phyloP scores from a whole-genome alignment of 805 yeast species.

The Cyberlindnera bimundalis region DNA sequence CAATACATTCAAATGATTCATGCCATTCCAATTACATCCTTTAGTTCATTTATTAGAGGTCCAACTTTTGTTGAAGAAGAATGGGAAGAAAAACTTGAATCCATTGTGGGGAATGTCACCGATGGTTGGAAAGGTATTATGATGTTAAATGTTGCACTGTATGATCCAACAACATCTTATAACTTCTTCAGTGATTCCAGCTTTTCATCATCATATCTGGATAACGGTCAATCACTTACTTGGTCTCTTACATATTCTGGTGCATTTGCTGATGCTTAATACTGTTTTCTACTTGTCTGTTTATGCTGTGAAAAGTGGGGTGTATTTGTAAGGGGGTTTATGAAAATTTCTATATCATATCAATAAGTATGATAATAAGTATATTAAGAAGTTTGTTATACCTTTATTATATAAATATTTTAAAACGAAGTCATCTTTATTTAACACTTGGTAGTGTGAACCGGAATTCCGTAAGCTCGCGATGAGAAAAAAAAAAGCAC shows the following conservation, averaged over 20 bases:
- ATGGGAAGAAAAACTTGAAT: constrained; percentile 50
- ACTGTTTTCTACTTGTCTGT: background rate
- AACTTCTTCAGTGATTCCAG: constrained; percentile 51
- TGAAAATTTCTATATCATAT: too few relatives aligned
- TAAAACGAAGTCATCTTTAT: too few relatives aligned
- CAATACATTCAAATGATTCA: constrained; percentile 80
- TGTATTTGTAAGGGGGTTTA: too few relatives aligned
- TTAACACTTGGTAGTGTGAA: too few relatives aligned
- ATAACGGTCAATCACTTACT: constrained; percentile 81
- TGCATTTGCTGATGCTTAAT: constrained; percentile 23
- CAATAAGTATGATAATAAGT: too few relatives aligned
- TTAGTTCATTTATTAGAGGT: constrained; percentile 57
- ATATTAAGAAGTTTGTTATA: too few relatives aligned
- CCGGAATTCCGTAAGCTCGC: too few relatives aligned
- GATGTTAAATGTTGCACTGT: constrained; percentile 69
- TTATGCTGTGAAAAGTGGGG: too few relatives aligned
- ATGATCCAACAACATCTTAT: constrained; percentile 63
- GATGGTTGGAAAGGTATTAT: constrained; percentile 76
- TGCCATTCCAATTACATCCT: constrained; percentile 69
- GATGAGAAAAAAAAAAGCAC: too few relatives aligned
- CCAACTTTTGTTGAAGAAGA: constrained; percentile 57
- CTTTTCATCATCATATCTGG: constrained; percentile 59
- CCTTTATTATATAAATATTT: too few relatives aligned
- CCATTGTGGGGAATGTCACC: constrained; percentile 44
- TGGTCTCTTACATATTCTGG: constrained; percentile 84